Base-by-base conservation (phyloP, 352 stramenopile genomes). In the Phytophthora crassamura region DNA sequence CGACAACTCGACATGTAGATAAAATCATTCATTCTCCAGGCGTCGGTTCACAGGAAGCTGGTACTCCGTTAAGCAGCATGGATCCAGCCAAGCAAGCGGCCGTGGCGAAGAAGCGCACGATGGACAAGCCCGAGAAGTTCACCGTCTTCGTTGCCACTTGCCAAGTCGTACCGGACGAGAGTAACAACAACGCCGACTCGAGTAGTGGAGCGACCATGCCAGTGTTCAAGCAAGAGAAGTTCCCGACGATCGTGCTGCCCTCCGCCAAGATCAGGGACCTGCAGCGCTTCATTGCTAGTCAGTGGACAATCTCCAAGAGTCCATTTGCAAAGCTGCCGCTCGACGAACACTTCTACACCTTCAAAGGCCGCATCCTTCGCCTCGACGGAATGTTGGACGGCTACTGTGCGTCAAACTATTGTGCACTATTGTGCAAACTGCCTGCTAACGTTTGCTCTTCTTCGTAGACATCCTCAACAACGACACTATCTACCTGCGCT, bases 401-500 rank as follows among this genome's bases (percentile, higher is more conserved):
- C 32, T 90, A 87, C 52, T 93, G 82, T 93, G 38, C 51, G 79
- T 77, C 49, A 11, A 9, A 39, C 18, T 5, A 32, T 34, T 25
- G 30, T 3, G 20, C 4, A 53, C 16, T n/a, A n/a, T n/a, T n/a
- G n/a, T n/a, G n/a, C n/a, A n/a, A 15, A 7, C 30, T 25, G 30
- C 0, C 33, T 11, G n/a, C 8, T 64, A 18, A 47, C 32, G 8
- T n/a, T 40, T 35, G 28, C 5, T 42, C 15, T 52, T 4, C 47
- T 28, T 40, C 18, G 5, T 57, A 93, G 84, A 90, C 46, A 83
- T 93, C 15, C 45, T 77, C 16, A 60, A 87, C 53, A 78, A 90
- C 32, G 84, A 93, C 60, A 90, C 81, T 3, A 84, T 93, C 34
- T 91, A 89, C 49, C 49, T 93, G 18, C 75, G 84, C 4, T 90